These are phyloP conservation scores for Calonectria ilicicola DNA, from an alignment of 2,329 filamentous ascomycete genomes.

Conservation along the genomic window DNA sequence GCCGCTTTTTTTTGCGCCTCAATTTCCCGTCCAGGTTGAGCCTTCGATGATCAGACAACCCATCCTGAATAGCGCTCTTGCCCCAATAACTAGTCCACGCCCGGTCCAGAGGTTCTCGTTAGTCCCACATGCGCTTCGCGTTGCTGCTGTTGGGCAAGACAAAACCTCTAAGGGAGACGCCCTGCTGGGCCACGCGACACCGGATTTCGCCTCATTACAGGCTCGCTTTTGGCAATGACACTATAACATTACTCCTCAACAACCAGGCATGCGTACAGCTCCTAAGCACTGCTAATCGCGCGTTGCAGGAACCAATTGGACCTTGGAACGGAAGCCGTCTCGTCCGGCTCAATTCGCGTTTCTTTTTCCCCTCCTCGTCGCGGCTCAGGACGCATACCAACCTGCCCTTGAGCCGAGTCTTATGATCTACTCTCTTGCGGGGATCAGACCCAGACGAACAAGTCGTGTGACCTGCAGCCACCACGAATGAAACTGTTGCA, in stretches of 20 bases:
- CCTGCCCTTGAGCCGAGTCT: conserved; percentile 36
- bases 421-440: conserved; percentile 39
- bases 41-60: background rate
- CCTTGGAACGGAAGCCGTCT: background rate
- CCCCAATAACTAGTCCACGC: background rate
- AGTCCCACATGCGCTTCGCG: background rate
- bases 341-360: conserved; percentile 17
- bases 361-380: conserved; percentile 12
- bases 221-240: background rate
- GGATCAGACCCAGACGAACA: conserved; percentile 26
- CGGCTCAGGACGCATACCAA: conserved; percentile 14
- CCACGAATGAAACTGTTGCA: conserved; percentile 24
- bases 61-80: background rate
- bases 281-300: background rate
- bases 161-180: conserved; percentile 6
- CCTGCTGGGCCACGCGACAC: conserved; percentile 9
- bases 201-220: background rate
- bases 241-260: background rate
- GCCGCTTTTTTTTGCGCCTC: background rate
- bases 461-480: conserved; percentile 41
- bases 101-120: background rate
- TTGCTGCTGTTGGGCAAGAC: conserved; percentile 1
- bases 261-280: background rate
- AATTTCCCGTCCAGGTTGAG: background rate
- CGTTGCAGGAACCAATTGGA: conserved; percentile 1